phyloP scores from a whole-genome alignment of 1,284 basidiomycete genomes.

The Malassezia vespertilionis region DNA sequence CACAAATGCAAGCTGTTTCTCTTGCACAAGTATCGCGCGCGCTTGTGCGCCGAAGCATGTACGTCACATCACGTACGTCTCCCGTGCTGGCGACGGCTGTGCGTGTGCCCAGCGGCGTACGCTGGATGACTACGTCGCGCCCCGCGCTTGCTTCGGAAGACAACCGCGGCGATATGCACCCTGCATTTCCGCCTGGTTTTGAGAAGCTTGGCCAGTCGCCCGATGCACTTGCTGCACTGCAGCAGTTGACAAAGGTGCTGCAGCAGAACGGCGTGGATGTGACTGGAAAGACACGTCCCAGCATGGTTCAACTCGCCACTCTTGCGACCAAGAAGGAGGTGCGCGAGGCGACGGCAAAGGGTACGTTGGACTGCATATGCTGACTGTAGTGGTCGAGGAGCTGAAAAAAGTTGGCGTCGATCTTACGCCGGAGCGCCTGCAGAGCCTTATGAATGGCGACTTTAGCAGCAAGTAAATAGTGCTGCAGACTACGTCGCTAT shows the following conservation, averaged over 20 bases:
- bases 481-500: too few relatives aligned
- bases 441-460: conserved; percentile 26
- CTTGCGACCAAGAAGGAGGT: conserved; percentile 30
- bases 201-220: conserved; percentile 33
- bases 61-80: too few relatives aligned
- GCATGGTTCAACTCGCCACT: conserved; percentile 30
- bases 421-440: conserved; percentile 30
- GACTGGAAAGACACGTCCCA: conserved; percentile 25
- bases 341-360: conserved; percentile 26
- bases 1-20: background rate
- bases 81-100: background rate
- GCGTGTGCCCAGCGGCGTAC: background rate
- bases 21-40: too few relatives aligned
- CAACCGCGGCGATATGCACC: conserved; percentile 3
- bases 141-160: conserved; percentile 9
- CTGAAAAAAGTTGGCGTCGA: conserved; percentile 33
- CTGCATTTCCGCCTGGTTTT: conserved; percentile 27
- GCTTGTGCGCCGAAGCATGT: too few relatives aligned
- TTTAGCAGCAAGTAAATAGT: conserved; percentile 2
- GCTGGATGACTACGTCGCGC: background rate
- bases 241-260: conserved; percentile 26
- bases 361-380: conserved; percentile 15
- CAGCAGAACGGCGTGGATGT: conserved; percentile 33
- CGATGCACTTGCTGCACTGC: conserved; percentile 26
- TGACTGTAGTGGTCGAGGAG: conserved; percentile 29